Base-by-base conservation (phyloP, 345 rosid species). In the Erodium maritimum region DNA sequence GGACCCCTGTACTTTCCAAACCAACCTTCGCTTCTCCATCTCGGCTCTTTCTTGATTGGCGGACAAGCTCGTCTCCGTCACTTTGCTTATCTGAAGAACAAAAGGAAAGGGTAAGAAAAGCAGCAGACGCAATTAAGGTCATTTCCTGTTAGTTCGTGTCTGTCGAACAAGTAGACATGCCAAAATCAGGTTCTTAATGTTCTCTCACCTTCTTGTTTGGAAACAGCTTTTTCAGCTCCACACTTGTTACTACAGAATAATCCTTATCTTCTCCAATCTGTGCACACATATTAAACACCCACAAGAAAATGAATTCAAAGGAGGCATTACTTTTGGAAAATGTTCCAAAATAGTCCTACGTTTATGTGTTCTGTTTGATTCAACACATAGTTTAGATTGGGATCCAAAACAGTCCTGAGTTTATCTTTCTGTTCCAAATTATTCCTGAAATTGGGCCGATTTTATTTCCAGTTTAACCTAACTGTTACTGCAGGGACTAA, bases 201-300 rank as follows among this genome's bases (percentile, higher is more conserved):
- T 52, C 71, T 52, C 71, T 71, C 70, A 86, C 98, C 88, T 74
- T 82, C 79, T 80, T 83, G 74, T 71, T 67, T 20, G 84, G 76
- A 64, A 88, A 91, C 53, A 91, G 63, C 72, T 67, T 79, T 74
- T 76, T 86, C 69, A 88, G 61, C 52, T 91, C 95, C 66, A 91
- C 95, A 59, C 77, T 82, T 13, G 95, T 68, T 79, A 67, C 63
- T 8, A 70, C 84, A n/a, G 96, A 91, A 67, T 80, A 79, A 50
- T 91, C 93, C 61, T 79, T 76, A 76, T 88, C 95, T 67, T 91
- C 98, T 29, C 83, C 96, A 21, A 63, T 71, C 97, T 83, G 68
- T 67, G 67, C 24, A 69, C 33, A 69, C 18, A 13, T 52, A 20
- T 8, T 20, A 63, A 37, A 66, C 54, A 53, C 19, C 23, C 23